Conservation (phyloP, 1,139 yeast species). For the Schwanniomyces etchellsii region DNA sequence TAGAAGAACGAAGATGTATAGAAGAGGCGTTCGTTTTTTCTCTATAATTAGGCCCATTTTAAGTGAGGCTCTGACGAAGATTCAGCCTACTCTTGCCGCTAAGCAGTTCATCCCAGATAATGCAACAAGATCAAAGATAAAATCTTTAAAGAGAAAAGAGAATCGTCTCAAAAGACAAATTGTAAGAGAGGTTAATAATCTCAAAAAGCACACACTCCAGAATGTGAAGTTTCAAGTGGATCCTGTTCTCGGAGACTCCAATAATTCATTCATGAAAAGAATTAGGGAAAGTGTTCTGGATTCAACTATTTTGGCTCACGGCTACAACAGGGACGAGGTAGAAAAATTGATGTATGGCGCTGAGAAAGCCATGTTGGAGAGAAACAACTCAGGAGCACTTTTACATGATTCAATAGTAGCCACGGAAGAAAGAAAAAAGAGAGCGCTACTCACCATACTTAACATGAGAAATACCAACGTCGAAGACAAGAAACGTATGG, state of each 20-base stretch:
- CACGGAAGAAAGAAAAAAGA: slow-evolving; percentile 55
- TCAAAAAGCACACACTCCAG: slow-evolving; percentile 32
- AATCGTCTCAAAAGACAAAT: slow-evolving; percentile 38
- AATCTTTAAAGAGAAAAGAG: slow-evolving; percentile 36
- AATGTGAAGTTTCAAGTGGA: slow-evolving; percentile 39
- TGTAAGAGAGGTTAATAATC: slow-evolving; percentile 40
- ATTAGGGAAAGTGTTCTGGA: slow-evolving; percentile 60
- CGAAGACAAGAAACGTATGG: slow-evolving; percentile 52
- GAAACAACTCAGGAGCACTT: slow-evolving; percentile 28
- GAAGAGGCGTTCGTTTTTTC: slow-evolving; percentile 14
- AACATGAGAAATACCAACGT: slow-evolving; percentile 67
- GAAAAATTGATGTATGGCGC: slow-evolving; percentile 79
- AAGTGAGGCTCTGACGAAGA: slow-evolving; percentile 9
- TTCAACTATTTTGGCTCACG: slow-evolving; percentile 54
- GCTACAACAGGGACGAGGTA: slow-evolving; percentile 57
- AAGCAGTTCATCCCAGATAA: slow-evolving; percentile 22
- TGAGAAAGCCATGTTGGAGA: slow-evolving; percentile 38
- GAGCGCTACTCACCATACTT: slow-evolving; percentile 66
- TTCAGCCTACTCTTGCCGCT: slow-evolving; percentile 27
- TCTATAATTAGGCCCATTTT: slow-evolving; percentile 12
- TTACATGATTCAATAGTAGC: slow-evolving; percentile 40
- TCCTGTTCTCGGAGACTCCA: slow-evolving; percentile 74
- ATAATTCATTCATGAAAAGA: slow-evolving; percentile 66
- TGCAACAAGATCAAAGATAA: slow-evolving; percentile 27
- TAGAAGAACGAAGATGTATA: slow-evolving; percentile 17